These are phyloP conservation scores for Pelomyxa schiedti DNA, from an alignment of 78 protist genomes.

Conservation along the genomic window DNA sequence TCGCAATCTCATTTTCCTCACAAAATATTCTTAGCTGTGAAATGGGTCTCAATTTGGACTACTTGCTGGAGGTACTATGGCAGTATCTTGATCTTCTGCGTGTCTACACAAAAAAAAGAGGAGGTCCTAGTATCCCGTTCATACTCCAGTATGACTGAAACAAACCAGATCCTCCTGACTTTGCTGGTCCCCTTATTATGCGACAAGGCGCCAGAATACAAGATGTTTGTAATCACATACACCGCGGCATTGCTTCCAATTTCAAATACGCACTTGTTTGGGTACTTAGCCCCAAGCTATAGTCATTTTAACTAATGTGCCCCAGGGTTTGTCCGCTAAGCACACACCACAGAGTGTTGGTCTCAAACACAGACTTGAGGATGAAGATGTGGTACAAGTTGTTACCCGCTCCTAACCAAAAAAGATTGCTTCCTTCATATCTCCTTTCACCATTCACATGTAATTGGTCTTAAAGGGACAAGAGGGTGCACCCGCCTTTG, in stretches of 20 bases:
- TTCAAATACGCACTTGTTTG: slow-evolving; percentile 48
- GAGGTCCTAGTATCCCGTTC: background rate
- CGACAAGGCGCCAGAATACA: slow-evolving; percentile 39
- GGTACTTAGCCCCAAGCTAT: slow-evolving; percentile 11
- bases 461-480: too few relatives aligned
- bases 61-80: slow-evolving; percentile 85
- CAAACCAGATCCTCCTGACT: slow-evolving; percentile 48
- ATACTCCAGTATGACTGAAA: background rate
- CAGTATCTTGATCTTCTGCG: slow-evolving; percentile 81
- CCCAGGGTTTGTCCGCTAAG: slow-evolving; percentile 93
- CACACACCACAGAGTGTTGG: slow-evolving; percentile 91
- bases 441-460: too few relatives aligned
- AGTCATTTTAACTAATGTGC: background rate
- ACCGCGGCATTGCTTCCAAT: slow-evolving; percentile 30
- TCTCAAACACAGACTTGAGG: slow-evolving; percentile 80
- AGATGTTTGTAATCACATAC: slow-evolving; percentile 41
- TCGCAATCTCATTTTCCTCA: background rate
- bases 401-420: too few relatives aligned
- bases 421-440: too few relatives aligned
- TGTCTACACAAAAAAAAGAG: slow-evolving; percentile 54
- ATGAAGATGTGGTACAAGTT: slow-evolving; percentile 98
- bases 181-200: slow-evolving; percentile 43
- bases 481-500: too few relatives aligned
- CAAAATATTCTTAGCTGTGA: slow-evolving; percentile 16
- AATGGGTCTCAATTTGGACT: slow-evolving; percentile 81